Conservation (phyloP, 1,139 yeast genomes). For the Candida frijolesensis region DNA sequence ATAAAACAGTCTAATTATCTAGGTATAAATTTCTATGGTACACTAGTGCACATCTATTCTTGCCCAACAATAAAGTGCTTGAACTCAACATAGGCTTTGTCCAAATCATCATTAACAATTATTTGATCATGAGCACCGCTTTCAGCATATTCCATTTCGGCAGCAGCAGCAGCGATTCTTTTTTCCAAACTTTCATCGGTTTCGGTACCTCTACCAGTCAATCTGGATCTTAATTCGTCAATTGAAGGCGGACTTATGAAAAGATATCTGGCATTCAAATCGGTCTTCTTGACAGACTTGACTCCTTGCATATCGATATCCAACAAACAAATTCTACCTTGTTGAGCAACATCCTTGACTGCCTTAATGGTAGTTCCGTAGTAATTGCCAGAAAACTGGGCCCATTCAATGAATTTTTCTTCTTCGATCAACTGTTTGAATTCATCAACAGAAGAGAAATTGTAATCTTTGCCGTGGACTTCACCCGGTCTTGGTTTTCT, state of each 20-base stretch:
- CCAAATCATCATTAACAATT: constrained; percentile 89
- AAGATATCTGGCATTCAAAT: constrained; percentile 79
- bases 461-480: constrained; percentile 83
- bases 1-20: neutral
- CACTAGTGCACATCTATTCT: neutral
- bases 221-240: constrained; percentile 71
- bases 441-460: constrained; percentile 76
- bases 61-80: constrained; percentile 66
- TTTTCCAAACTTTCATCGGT: constrained; percentile 79
- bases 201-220: constrained; percentile 92
- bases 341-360: constrained; percentile 69
- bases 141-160: constrained; percentile 85
- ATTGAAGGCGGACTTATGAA: constrained; percentile 93
- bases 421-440: constrained; percentile 76
- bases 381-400: constrained; percentile 95
- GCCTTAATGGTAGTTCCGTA: constrained; percentile 91
- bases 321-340: constrained; percentile 77
- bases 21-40: neutral
- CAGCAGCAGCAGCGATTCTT: constrained; percentile 82
- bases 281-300: constrained; percentile 80
- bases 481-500: constrained; percentile 93
- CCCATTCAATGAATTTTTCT: constrained; percentile 91
- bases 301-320: constrained; percentile 99
- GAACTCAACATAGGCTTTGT: constrained; percentile 80
- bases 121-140: constrained; percentile 91